phyloP scores from a whole-genome alignment of 73 alveolate genomes.

The Vitrella brassicaformis region DNA sequence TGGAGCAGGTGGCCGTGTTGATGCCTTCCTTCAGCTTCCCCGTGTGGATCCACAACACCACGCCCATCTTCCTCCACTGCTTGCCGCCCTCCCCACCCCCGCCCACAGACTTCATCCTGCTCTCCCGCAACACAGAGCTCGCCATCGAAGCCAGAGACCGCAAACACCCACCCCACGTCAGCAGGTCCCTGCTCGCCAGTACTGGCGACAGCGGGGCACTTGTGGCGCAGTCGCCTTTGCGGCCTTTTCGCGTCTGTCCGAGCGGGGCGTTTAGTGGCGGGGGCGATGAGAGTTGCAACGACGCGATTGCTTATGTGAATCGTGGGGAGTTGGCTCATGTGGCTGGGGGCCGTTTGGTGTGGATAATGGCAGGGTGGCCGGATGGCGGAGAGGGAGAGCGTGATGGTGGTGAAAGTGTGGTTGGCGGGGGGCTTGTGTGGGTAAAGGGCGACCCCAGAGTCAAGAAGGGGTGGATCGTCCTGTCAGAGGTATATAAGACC shows the following conservation, averaged over 20 bases:
- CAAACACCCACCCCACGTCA: no score
- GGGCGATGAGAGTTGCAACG: no score
- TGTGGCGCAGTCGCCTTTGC: neutral
- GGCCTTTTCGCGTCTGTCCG: neutral
- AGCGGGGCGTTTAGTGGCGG: neutral
- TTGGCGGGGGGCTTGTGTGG: neutral
- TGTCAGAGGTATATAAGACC: no score
- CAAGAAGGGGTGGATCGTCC: neutral
- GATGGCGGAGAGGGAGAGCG: neutral
- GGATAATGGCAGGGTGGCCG: neutral
- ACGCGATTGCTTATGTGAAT: no score
- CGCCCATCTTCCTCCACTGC: neutral
- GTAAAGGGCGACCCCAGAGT: neutral
- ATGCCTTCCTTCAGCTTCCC: neutral
- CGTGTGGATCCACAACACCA: neutral
- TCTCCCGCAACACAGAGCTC: neutral
- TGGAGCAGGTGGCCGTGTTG: neutral
- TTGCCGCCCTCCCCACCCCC: no score
- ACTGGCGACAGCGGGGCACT: neutral
- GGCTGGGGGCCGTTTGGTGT: neutral
- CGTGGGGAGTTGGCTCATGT: neutral
- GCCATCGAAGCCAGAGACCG: neutral
- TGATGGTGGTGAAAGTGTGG: no score
- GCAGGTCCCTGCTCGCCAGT: neutral
- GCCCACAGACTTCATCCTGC: neutral